Evolutionary conservation across 1,139 yeast species (phyloP).

Genomic region (Sugiyamaella neomexicana): DNA sequence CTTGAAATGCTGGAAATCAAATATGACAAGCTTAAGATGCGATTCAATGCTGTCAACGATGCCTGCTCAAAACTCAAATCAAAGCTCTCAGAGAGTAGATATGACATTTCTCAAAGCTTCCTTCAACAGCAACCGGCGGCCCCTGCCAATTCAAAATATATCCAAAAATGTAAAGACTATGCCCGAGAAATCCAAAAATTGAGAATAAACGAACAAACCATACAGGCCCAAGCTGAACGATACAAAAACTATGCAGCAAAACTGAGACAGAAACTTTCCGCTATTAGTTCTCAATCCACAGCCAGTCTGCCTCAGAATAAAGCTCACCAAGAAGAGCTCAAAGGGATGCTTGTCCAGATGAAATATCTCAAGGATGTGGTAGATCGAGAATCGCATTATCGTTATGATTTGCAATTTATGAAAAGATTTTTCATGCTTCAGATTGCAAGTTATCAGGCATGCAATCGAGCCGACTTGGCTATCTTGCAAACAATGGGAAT

Average conservation of each 20-base stretch:
- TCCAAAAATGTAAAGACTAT: slow-evolving; percentile 13
- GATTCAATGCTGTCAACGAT: slow-evolving; percentile 21
- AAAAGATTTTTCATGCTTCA: slow-evolving; percentile 51
- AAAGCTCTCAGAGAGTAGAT: slow-evolving; percentile 1
- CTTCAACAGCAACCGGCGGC: not conserved
- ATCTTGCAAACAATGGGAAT: slow-evolving; percentile 52
- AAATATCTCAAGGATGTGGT: slow-evolving; percentile 28
- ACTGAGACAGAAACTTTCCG: slow-evolving; percentile 27
- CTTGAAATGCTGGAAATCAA: slow-evolving; percentile 23
- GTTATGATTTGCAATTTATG: slow-evolving; percentile 55
- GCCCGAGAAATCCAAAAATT: slow-evolving; percentile 4
- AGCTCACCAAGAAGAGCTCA: slow-evolving; percentile 18
- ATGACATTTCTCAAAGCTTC: slow-evolving; percentile 5
- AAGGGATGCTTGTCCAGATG: slow-evolving; percentile 28
- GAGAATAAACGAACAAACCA: slow-evolving; percentile 5
- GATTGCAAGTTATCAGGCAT: slow-evolving; percentile 47
- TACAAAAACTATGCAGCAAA: slow-evolving; percentile 21
- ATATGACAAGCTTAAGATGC: slow-evolving; percentile 22
- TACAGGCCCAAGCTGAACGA: slow-evolving; percentile 6
- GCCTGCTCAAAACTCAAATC: slow-evolving; percentile 14
- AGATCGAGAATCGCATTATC: slow-evolving; percentile 38
- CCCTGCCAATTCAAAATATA: not conserved
- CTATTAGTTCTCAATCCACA: not conserved
- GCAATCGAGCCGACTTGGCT: slow-evolving; percentile 46
- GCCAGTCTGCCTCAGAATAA: slow-evolving; percentile 13